Percentiles rank a stretch among this genome's conserved stretches.
Evolutionary conservation across 495 filamentous ascomycete species (phyloP).

Genomic region (Recurvomyces mirabilis): DNA sequence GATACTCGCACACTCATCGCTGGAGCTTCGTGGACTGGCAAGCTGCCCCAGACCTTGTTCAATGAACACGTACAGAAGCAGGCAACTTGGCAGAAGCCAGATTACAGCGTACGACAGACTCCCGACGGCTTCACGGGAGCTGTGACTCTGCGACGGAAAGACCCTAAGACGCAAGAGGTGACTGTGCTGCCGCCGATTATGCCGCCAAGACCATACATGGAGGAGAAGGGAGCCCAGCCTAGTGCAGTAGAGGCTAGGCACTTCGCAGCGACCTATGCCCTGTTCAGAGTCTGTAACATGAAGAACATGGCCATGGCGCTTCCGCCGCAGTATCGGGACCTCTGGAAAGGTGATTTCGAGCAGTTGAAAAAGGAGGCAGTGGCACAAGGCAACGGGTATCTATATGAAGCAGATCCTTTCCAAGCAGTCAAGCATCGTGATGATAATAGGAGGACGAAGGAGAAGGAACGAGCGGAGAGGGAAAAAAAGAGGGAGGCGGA

Average conservation of each 20-base stretch:
- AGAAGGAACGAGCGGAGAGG: conserved; percentile 50
- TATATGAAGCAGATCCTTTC: conserved; percentile 96
- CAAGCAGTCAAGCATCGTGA: conserved; percentile 65
- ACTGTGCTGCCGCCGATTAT: conserved; percentile 67
- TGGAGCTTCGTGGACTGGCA: conserved; percentile 94
- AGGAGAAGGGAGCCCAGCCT: conserved; percentile 54
- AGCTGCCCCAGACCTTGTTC: conserved; percentile 84
- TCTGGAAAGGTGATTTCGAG: conserved; percentile 82
- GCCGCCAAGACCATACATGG: conserved; percentile 49
- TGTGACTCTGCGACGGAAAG: conserved; percentile 64
- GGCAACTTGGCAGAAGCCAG: conserved; percentile 89
- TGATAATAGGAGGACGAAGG: conserved; percentile 54
- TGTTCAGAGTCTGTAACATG: conserved; percentile 88
- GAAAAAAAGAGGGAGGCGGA: conserved; percentile 27
- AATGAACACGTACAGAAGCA: conserved; percentile 91
- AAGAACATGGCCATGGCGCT: conserved; percentile 87
- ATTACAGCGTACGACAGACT: conserved; percentile 51
- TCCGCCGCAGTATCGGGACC: conserved; percentile 72
- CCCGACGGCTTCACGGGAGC: conserved; percentile 57
- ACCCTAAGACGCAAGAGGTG: conserved; percentile 71
- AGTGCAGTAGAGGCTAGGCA: conserved; percentile 83
- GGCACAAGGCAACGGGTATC: conserved; percentile 67
- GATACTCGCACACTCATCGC: conserved; percentile 81
- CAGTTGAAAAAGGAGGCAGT: conserved; percentile 66
- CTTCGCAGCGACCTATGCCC: conserved; percentile 78